A percentile compares a stretch with the other conserved stretches of the same genome.
Evolutionary conservation across 2,329 filamentous ascomycete genomes (phyloP).

Genomic region (Chrysoporthe austroafricana): DNA sequence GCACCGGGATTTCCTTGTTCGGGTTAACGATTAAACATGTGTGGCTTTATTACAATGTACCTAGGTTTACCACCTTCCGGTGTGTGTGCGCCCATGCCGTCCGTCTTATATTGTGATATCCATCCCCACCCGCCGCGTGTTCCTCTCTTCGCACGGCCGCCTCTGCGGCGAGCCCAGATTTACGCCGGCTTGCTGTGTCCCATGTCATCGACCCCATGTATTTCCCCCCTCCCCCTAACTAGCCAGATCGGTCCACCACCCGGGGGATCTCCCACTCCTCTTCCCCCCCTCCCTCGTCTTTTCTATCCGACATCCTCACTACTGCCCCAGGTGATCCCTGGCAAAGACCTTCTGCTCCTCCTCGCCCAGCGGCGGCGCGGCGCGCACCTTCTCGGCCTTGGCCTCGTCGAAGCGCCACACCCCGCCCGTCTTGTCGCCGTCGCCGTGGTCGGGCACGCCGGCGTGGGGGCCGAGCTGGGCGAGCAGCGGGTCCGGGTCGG

Average conservation of each 20-base stretch:
- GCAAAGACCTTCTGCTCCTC: slow-evolving; percentile 41
- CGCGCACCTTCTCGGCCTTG: slow-evolving; percentile 49
- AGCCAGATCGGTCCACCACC: too few species aligned
- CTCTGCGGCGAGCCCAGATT: not conserved
- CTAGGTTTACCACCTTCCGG: not conserved
- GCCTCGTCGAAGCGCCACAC: slow-evolving; percentile 59
- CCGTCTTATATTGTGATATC: not conserved
- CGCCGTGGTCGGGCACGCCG: slow-evolving; percentile 54
- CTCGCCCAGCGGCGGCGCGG: slow-evolving; percentile 36
- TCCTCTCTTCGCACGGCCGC: not conserved
- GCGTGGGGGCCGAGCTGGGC: slow-evolving; percentile 48
- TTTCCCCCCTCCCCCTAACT: not conserved
- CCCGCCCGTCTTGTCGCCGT: slow-evolving; percentile 64
- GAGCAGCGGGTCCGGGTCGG: slow-evolving; percentile 51
- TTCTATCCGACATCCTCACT: not conserved
- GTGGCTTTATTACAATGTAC: not conserved
- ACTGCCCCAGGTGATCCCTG: slow-evolving; percentile 41
- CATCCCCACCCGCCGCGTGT: not conserved
- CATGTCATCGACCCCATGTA: not conserved
- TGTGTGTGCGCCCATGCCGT: not conserved
- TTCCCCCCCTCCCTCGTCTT: not conserved
- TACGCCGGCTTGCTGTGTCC: not conserved
- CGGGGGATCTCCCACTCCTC: not conserved
- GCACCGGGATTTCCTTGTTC: not conserved
- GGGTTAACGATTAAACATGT: not conserved